Evolutionary conservation across 768 basidiomycete species (phyloP).

Genomic region (Coprinellus micaceus): DNA sequence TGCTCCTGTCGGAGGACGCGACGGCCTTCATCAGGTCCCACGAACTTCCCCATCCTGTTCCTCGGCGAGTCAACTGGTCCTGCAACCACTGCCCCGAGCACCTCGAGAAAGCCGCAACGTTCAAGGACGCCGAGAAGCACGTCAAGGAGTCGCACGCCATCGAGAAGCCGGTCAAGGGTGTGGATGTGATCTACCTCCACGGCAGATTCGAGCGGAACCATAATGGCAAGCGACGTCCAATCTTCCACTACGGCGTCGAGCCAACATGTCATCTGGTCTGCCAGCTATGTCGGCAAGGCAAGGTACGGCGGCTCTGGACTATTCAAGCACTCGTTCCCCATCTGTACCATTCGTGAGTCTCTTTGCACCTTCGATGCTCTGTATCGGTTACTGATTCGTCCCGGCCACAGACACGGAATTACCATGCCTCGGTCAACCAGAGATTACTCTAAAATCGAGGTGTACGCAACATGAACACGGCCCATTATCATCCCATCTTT

Average conservation of each 20-base stretch:
- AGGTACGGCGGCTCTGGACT: conserved; percentile 5
- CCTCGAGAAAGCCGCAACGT: neutral
- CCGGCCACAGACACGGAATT: conserved; percentile 4
- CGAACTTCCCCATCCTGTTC: neutral
- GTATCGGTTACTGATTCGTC: neutral
- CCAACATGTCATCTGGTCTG: conserved; percentile 7
- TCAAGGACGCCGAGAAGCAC: conserved; percentile 3
- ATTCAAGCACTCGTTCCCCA: conserved; percentile 8
- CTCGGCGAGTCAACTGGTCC: conserved; percentile 4
- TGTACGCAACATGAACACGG: neutral
- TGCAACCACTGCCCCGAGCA: conserved; percentile 13
- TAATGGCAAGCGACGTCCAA: neutral
- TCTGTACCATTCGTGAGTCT: conserved; percentile 8
- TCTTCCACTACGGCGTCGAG: conserved; percentile 10
- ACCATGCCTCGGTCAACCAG: conserved; percentile 7
- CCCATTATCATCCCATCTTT: neutral
- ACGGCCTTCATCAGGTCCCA: conserved; percentile 2
- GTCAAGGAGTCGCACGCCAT: conserved; percentile 9
- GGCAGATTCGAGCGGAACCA: conserved; percentile 1
- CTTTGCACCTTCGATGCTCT: neutral
- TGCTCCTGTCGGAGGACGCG: conserved; percentile 4
- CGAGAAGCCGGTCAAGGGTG: neutral
- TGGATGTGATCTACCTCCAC: conserved; percentile 7
- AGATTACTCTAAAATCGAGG: conserved; percentile 6
- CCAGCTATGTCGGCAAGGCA: conserved; percentile 1